These are phyloP conservation scores for Auriscalpium microsporum DNA, from an alignment of 768 basidiomycete genomes.

Conservation along the genomic window DNA sequence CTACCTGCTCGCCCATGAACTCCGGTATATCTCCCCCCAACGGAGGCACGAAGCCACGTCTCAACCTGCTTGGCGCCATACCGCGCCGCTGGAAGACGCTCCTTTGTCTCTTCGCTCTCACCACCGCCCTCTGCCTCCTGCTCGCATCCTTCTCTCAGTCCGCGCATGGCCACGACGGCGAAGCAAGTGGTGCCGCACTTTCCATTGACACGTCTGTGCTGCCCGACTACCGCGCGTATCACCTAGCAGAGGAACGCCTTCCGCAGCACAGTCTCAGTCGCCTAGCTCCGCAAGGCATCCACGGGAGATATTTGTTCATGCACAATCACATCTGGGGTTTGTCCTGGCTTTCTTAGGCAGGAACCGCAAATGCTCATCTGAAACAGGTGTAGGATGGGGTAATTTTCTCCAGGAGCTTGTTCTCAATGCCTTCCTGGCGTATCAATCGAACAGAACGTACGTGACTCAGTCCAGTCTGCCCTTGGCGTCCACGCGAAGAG, in stretches of 20 bases:
- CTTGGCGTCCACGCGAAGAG: not conserved
- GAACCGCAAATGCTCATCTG: not conserved
- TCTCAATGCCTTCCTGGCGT: constrained; percentile 41
- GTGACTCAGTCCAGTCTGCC: constrained; percentile 16
- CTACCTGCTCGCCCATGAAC: too few relatives aligned
- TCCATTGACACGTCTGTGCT: not conserved
- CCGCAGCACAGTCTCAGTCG: constrained; percentile 7
- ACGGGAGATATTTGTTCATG: constrained; percentile 11
- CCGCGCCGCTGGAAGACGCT: not conserved
- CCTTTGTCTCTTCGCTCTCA: not conserved
- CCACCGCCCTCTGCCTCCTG: not conserved
- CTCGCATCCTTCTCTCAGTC: not conserved
- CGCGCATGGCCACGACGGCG: not conserved
- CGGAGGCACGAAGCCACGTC: too few relatives aligned
- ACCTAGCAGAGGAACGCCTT: constrained; percentile 1
- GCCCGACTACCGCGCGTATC: constrained; percentile 5
- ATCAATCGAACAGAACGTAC: constrained; percentile 39
- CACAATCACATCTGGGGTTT: constrained; percentile 8
- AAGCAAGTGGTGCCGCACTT: not conserved
- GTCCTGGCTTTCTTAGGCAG: not conserved
- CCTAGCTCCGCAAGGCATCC: constrained; percentile 8
- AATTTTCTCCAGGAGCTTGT: constrained; percentile 54
- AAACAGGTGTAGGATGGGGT: constrained; percentile 47
- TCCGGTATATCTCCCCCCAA: too few relatives aligned
- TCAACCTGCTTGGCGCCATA: not conserved